Base-by-base conservation (phyloP, 1,284 basidiomycete species). In the Thelephora terrestris region DNA sequence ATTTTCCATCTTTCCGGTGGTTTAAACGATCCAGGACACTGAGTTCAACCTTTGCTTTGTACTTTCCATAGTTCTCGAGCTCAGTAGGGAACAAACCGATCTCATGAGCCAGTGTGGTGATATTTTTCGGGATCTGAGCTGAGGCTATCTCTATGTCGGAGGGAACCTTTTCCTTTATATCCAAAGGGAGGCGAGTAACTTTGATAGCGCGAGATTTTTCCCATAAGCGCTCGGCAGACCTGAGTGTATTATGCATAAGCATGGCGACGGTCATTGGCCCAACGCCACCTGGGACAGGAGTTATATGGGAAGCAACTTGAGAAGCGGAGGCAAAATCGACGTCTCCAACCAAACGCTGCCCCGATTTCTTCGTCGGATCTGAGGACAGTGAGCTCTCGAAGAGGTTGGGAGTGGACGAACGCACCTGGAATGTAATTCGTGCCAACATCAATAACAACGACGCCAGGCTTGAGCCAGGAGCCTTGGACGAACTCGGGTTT, bases 221-320 rank as follows among this genome's bases (percentile, higher is more conserved):
- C 75, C 85, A 92, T 47, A 83, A 71, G 52, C 89, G 81, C 65
- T 91, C 79, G 27, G 95, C 93, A 47, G 91, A 87, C 54, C 75
- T 71, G 55, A 93, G 73, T 0, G 95, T 95, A 70, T 99, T 99
- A 62, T 85, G 79, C 95, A 99, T 98, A 56, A 99, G 83, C 76
- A 98, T 80, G 38, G 96, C 96, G 52, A 99, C 96, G 7, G 96
- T 99, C 95, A 98, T 97, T 25, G 96, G 96, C 20, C 96, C 96
- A 48, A 99, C 96, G 55, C 96, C 96, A 63, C 93, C 93, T 0
- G 96, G 96, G 16, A 99, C 96, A 39, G 96, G 96, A 0, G 96
- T 99, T 62, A 99, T 97, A 65, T 85, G 73, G 4, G 86, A 85
- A 6, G 94, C 95, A 53, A 89, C 81, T 49, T 75, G 64, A 45